Base-by-base conservation (phyloP, 805 yeast species). In the Metschnikowia sp. region DNA sequence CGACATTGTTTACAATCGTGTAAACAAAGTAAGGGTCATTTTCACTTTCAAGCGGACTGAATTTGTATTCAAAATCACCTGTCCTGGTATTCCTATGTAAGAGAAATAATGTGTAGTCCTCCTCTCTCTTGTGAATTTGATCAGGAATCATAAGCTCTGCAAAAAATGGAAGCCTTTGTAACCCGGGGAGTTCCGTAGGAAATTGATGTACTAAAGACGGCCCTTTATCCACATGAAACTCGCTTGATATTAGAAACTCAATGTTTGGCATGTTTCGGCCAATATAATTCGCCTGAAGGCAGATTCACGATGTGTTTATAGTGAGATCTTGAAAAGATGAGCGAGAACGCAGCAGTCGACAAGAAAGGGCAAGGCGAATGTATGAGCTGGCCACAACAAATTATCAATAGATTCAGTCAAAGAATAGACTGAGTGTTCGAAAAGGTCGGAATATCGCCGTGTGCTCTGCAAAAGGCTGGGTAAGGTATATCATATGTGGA, bases 211-310 rank as follows among this genome's bases (percentile, higher is more conserved):
- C 70, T 31, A 89, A 65, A 4, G 78, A 70, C 0, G 94, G 84
- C 0, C 97, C 96, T 45, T 80, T 72, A 56, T 79, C 84, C 52
- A 84, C 81, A 61, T 89, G 94, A 62, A 89, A 90, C 65, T 86
- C 91, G 1, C 92, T 86, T 6, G 89, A 75, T 31, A 88, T 56
- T 19, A 85, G 74, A 58, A 74, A 84, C 44, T 78, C 78, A 12
- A 79, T 77, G 55, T 81, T 77, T 31, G 58, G 58, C 59, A 55
- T 55, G 26, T 10, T 45, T 12, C 5, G 8, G 22, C n/a, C 7
- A 22, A 22, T 4, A 22, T 22, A 22, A 22, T 4, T 22, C 7
- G 26, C 26, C 7, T 22, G 26, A 22, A 22, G 19, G 35, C 13
- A 19, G 10, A 15, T 8, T 28, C 10, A 3, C 19, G 11, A 12